Evolutionary conservation across 768 basidiomycete genomes (phyloP).

Genomic region (Botryobasidium botryosum): DNA sequence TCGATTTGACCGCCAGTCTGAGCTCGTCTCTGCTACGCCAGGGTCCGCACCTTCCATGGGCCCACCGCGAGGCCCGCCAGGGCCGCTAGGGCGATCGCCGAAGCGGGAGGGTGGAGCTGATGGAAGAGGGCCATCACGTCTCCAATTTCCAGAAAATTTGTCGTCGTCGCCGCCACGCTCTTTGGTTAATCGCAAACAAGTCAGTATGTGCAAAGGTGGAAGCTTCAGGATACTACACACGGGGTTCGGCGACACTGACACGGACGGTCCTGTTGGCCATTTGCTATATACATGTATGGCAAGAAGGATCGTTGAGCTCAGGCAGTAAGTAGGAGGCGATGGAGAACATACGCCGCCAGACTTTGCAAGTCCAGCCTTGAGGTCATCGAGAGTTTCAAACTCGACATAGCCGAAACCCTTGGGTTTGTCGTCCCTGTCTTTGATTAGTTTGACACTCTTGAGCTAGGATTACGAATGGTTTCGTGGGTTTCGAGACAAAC

Average conservation of each 20-base stretch:
- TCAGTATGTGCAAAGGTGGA: neutral
- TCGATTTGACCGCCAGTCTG: slow-evolving; percentile 57
- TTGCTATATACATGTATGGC: slow-evolving; percentile 29
- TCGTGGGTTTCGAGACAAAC: neutral
- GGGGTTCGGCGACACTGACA: slow-evolving; percentile 90
- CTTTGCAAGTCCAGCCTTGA: slow-evolving; percentile 69
- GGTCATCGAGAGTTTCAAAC: slow-evolving; percentile 68
- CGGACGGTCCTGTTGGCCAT: slow-evolving; percentile 69
- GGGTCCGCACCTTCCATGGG: slow-evolving; percentile 21
- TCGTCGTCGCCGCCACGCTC: slow-evolving; percentile 47
- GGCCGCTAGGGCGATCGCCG: neutral
- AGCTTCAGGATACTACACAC: slow-evolving; percentile 34
- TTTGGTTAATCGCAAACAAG: slow-evolving; percentile 32
- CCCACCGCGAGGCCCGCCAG: slow-evolving; percentile 17
- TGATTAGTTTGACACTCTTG: slow-evolving; percentile 83
- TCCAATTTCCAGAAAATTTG: slow-evolving; percentile 64
- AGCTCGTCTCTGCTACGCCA: slow-evolving; percentile 40
- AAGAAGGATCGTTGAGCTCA: neutral
- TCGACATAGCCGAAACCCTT: slow-evolving; percentile 98
- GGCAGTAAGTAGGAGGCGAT: neutral
- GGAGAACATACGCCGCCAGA: slow-evolving; percentile 40
- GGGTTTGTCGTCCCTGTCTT: slow-evolving; percentile 81
- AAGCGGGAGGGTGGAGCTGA: slow-evolving; percentile 24
- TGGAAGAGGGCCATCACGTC: slow-evolving; percentile 74
- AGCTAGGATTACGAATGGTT: slow-evolving; percentile 30